phyloP scores from a whole-genome alignment of 768 basidiomycete species.

The Boletus sp. region DNA sequence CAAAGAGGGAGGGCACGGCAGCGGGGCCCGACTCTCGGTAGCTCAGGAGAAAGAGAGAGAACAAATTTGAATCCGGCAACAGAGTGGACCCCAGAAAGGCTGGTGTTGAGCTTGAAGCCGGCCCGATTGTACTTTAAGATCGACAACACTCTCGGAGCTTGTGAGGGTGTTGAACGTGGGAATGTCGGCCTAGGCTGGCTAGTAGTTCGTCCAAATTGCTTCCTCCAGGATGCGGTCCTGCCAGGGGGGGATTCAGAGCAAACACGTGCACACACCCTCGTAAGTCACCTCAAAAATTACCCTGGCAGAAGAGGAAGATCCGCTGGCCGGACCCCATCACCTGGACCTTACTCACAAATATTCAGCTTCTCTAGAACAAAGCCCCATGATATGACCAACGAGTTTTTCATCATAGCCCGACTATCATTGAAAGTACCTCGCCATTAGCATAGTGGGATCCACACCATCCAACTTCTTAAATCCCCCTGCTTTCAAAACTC shows the following conservation, averaged over 20 bases:
- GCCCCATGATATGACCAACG: background rate
- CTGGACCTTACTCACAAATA: background rate
- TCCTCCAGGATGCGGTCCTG: too few species aligned
- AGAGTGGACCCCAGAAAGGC: background rate
- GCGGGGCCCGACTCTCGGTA: background rate
- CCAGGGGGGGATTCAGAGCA: background rate
- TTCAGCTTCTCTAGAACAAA: background rate
- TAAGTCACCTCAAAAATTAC: background rate
- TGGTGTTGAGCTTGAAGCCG: background rate
- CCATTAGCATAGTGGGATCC: background rate
- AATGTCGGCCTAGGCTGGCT: too few species aligned
- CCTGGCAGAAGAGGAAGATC: too few species aligned
- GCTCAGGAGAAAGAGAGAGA: background rate
- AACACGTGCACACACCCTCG: background rate
- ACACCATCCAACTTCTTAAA: background rate
- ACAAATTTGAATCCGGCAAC: background rate
- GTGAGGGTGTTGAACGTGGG: background rate
- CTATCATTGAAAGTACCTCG: background rate
- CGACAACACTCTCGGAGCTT: background rate
- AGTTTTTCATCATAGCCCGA: background rate
- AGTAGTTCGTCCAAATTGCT: too few species aligned
- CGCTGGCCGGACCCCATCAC: background rate
- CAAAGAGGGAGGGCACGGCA: background rate
- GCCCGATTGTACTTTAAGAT: background rate
- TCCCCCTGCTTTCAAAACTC: background rate